These are phyloP conservation scores for Ehretia macrophylla DNA, from an alignment of 257 asterid genomes.

Conservation along the genomic window DNA sequence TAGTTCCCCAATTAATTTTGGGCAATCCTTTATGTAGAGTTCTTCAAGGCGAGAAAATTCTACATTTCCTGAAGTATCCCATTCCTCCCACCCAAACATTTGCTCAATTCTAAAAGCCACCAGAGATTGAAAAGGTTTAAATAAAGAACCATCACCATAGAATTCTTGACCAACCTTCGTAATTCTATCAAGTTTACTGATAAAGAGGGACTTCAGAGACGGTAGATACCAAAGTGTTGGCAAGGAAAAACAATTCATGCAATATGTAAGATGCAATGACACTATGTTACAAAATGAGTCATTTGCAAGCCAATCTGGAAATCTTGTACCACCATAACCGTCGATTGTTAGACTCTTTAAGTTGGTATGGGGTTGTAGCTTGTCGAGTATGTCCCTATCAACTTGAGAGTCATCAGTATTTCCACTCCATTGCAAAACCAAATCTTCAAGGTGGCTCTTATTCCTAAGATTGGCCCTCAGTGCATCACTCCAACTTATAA, in stretches of 20 bases:
- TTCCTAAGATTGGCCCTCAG: background rate
- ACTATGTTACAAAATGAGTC: constrained; percentile 32
- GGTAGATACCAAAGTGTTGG: constrained; percentile 41
- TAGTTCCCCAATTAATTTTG: constrained; percentile 31
- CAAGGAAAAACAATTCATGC: constrained; percentile 32
- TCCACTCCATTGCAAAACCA: constrained; percentile 1
- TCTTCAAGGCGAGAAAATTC: constrained; percentile 32
- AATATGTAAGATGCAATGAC: constrained; percentile 30
- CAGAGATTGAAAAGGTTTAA: constrained; percentile 29
- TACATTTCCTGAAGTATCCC: constrained; percentile 25
- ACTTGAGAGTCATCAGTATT: background rate
- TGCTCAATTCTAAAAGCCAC: constrained; percentile 32
- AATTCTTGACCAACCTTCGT: constrained; percentile 37
- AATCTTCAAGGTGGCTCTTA: constrained; percentile 5
- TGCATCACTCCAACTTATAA: background rate
- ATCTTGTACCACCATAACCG: constrained; percentile 27
- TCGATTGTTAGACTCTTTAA: constrained; percentile 25
- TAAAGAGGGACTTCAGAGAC: constrained; percentile 28
- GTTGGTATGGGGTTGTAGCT: constrained; percentile 41
- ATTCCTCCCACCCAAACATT: constrained; percentile 43
- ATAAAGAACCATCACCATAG: constrained; percentile 31
- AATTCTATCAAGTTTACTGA: constrained; percentile 30
- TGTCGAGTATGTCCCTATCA: constrained; percentile 31
- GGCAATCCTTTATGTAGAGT: constrained; percentile 39
- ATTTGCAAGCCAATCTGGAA: constrained; percentile 44